Evolutionary conservation across 192 early-diverging fungal species (phyloP), one percentile per base, ranked within the genome.

Genomic region (Coemansia sp.): DNA sequence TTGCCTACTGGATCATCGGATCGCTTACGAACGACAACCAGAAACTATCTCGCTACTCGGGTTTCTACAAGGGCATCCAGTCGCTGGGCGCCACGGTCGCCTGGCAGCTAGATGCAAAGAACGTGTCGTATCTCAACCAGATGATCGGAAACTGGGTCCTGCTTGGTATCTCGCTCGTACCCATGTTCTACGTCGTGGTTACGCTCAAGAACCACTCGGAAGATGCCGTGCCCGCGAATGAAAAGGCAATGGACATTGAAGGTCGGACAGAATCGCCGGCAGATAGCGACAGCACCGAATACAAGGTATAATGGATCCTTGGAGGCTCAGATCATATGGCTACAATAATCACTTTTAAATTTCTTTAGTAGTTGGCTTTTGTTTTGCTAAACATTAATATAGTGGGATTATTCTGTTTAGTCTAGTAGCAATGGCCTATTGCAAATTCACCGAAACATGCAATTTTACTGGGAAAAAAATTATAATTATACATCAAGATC

Each of bases 1-100:
- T 83, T 39, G 75, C 82, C 1, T 93, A 95, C 86, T 95, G 91
- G 91, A 64, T 95, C 27, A 87, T 95, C 68, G 93, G 92, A 18
- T 84, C 92, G 42, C 75, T 93, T 68, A 87, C 90, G 10, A 93
- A 93, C 74, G 89, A 95, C 73, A 83, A 84, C 62, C 85, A 85
- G 60, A 77, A 83, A 61, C 74, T 87, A 53, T 83, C 90, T 20
- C 84, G 88, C 50, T 92, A 88, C 62, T 84, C 85, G 52, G 93
- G 92, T 4, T 93, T 90, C 83, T 95, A 95, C 88, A 95, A 95
- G 85, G 89, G 87, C 55, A 88, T 92, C 57, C 93, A 95, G 83
- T 89, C 87, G 61, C 83, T 86, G 56, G 88, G 85, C n/a, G 84
- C 74, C 52, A 90, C 88, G 55, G 82, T 91, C 34, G 81, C 87